Conservation (phyloP, 1,284 basidiomycete genomes). For the Termitomyces sp. region DNA sequence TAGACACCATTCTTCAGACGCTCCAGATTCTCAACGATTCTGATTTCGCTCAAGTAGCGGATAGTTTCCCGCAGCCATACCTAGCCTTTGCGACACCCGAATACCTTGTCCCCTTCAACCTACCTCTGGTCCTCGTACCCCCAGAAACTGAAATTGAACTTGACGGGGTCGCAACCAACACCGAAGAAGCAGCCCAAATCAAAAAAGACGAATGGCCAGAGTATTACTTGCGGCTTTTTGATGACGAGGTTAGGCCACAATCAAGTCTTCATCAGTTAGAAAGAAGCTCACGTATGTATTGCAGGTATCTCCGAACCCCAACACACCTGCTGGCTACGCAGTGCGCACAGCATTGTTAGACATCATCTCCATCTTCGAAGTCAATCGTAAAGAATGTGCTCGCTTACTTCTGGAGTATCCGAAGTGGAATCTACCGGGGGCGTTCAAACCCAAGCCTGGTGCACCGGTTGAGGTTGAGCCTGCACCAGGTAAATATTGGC, state of each 20-base stretch:
- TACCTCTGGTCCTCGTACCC: slow-evolving; percentile 80
- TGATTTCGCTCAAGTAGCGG: slow-evolving; percentile 52
- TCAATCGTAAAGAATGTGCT: slow-evolving; percentile 95
- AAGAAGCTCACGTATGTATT: not conserved
- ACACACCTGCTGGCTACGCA: slow-evolving; percentile 73
- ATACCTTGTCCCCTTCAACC: slow-evolving; percentile 51
- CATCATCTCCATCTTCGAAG: slow-evolving; percentile 87
- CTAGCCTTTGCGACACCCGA: slow-evolving; percentile 44
- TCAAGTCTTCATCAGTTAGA: not conserved
- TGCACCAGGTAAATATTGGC: slow-evolving; percentile 61
- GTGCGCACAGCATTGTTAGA: slow-evolving; percentile 79
- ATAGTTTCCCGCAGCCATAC: slow-evolving; percentile 68
- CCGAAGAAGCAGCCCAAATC: slow-evolving; percentile 59
- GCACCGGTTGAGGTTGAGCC: slow-evolving; percentile 44
- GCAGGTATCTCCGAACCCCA: slow-evolving; percentile 76
- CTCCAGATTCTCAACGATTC: slow-evolving; percentile 50
- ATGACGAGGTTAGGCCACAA: slow-evolving; percentile 53
- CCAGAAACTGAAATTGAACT: slow-evolving; percentile 77
- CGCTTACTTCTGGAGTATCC: slow-evolving; percentile 83
- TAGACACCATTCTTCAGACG: slow-evolving; percentile 57
- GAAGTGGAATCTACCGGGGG: slow-evolving; percentile 79
- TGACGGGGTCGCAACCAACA: slow-evolving; percentile 59
- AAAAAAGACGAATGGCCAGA: slow-evolving; percentile 80
- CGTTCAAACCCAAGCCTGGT: slow-evolving; percentile 73
- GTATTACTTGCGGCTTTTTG: slow-evolving; percentile 70